Percentiles rank a stretch among this genome's conserved stretches.
These are phyloP conservation scores for Coniferiporia weirii DNA, from an alignment of 1,284 basidiomycete species.

Conservation along the genomic window DNA sequence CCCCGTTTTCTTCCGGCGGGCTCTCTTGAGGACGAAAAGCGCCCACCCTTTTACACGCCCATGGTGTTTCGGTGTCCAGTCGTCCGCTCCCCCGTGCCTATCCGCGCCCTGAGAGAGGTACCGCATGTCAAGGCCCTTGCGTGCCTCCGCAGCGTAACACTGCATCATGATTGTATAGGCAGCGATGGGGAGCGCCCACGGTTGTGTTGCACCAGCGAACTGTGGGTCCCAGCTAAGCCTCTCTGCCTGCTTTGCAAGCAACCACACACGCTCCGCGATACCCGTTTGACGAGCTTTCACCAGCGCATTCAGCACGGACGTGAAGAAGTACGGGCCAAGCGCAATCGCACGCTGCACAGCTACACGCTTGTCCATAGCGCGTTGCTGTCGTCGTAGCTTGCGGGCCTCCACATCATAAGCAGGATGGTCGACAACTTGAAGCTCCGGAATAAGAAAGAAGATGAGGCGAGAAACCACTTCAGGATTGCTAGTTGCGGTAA, in stretches of 20 bases:
- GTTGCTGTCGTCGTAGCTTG: slow-evolving; percentile 18
- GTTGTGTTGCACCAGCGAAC: slow-evolving; percentile 27
- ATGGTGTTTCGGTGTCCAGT: slow-evolving; percentile 22
- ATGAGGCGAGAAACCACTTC: slow-evolving; percentile 40
- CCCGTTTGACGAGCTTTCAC: slow-evolving; percentile 50
- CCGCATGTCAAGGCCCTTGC: slow-evolving; percentile 22
- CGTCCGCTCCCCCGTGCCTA: background rate
- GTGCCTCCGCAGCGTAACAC: slow-evolving; percentile 49
- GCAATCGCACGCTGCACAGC: slow-evolving; percentile 32
- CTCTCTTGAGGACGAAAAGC: slow-evolving; percentile 22
- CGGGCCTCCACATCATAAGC: slow-evolving; percentile 23
- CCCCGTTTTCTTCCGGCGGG: background rate
- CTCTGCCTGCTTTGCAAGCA: slow-evolving; percentile 51
- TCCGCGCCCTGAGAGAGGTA: slow-evolving; percentile 4
- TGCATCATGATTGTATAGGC: slow-evolving; percentile 71
- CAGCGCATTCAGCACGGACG: slow-evolving; percentile 54
- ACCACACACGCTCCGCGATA: slow-evolving; percentile 60
- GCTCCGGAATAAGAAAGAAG: slow-evolving; percentile 50
- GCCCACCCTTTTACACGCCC: slow-evolving; percentile 35
- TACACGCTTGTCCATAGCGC: background rate
- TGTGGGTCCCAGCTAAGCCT: slow-evolving; percentile 40
- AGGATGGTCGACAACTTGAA: slow-evolving; percentile 37
- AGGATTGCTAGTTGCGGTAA: slow-evolving; percentile 47
- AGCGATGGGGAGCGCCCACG: slow-evolving; percentile 60
- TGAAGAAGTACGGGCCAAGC: slow-evolving; percentile 57